These are phyloP conservation scores for Camellia japonica DNA, from an alignment of 148 eudicot genomes.

Conservation along the genomic window DNA sequence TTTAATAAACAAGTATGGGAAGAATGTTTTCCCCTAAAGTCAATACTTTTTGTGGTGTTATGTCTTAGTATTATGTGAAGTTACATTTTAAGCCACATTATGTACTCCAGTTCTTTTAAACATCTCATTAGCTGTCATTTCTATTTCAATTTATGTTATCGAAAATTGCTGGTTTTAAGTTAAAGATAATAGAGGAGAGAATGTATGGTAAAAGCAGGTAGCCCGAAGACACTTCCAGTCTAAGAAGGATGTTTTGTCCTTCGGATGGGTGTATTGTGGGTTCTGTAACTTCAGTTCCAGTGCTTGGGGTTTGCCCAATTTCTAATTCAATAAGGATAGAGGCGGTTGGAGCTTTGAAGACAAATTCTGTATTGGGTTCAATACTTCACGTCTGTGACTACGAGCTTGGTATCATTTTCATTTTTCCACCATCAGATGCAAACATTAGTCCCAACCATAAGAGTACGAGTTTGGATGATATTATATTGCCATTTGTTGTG, in stretches of 20 bases:
- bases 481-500: slow-evolving; percentile 65
- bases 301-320: slow-evolving; percentile 80
- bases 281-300: slow-evolving; percentile 91
- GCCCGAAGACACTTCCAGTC: slow-evolving; percentile 75
- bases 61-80: not conserved
- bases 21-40: not conserved
- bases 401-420: slow-evolving; percentile 72
- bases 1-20: not conserved
- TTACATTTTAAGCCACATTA: not conserved
- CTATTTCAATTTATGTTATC: not conserved
- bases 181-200: not conserved
- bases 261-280: slow-evolving; percentile 89
- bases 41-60: not conserved
- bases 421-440: slow-evolving; percentile 60
- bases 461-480: slow-evolving; percentile 50
- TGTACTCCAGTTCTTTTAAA: not conserved
- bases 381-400: slow-evolving; percentile 87
- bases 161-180: not conserved
- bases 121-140: not conserved
- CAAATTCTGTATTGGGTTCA: slow-evolving; percentile 34
- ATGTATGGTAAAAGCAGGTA: slow-evolving; percentile 45
- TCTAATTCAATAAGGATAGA: slow-evolving; percentile 24
- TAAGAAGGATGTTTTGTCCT: slow-evolving; percentile 49
- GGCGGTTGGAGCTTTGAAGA: slow-evolving; percentile 25
- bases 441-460: slow-evolving; percentile 5